These are phyloP conservation scores for Cicer judaicum DNA, from an alignment of 306 rosid species.

Conservation along the genomic window DNA sequence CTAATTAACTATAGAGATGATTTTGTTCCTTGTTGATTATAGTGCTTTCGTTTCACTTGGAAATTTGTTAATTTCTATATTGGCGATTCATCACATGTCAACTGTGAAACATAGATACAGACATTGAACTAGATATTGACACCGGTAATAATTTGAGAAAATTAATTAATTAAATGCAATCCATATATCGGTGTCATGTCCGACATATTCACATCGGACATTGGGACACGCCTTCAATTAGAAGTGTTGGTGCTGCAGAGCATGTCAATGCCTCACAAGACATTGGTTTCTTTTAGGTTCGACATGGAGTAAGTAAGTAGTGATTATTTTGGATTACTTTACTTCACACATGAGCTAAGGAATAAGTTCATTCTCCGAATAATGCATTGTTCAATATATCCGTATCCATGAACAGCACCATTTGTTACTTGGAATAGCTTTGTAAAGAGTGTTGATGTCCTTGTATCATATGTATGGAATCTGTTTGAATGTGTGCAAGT, in stretches of 20 bases:
- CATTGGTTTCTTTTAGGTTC: not conserved
- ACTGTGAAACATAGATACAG: too few species aligned
- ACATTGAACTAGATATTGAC: too few species aligned
- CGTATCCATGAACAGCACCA: not conserved
- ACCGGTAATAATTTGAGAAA: too few species aligned
- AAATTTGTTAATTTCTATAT: not conserved
- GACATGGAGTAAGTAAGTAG: not conserved
- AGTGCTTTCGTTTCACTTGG: not conserved
- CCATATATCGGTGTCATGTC: too few species aligned
- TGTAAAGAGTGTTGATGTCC: not conserved
- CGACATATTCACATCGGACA: too few species aligned
- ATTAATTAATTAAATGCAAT: too few species aligned
- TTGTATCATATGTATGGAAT: not conserved
- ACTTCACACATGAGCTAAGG: not conserved
- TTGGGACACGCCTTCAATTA: too few species aligned
- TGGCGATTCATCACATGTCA: not conserved
- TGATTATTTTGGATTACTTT: slow-evolving; percentile 23
- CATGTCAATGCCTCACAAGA: not conserved
- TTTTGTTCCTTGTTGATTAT: slow-evolving; percentile 4
- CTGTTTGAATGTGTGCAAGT: slow-evolving; percentile 10
- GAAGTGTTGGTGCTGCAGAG: too few species aligned
- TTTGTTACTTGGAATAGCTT: slow-evolving; percentile 15
- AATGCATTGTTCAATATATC: not conserved
- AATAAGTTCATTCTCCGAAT: slow-evolving; percentile 7
- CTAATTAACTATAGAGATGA: not conserved